Percentiles rank a stretch among this genome's conserved stretches.
Conservation (phyloP, 2,329 filamentous ascomycete species). For the Fusarium pseudocircinatum region DNA sequence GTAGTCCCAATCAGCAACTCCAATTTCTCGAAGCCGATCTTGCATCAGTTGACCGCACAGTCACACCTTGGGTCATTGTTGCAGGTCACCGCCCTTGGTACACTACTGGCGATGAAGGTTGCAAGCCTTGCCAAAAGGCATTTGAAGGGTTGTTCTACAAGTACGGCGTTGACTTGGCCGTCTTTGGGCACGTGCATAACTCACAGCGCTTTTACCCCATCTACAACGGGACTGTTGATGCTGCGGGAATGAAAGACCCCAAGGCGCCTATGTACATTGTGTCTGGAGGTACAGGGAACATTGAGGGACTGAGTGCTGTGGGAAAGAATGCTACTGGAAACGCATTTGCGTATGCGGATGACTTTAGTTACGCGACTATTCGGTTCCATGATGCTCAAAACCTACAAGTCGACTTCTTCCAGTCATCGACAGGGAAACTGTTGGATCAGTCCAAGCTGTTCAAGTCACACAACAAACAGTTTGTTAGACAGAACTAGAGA, state of each 20-base stretch:
- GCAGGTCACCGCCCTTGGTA: conserved; percentile 61
- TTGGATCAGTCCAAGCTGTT: conserved; percentile 11
- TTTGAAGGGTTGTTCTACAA: conserved; percentile 21
- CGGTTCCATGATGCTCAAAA: conserved; percentile 6
- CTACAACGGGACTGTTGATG: conserved; percentile 12
- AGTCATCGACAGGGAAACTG: not conserved
- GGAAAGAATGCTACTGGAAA: not conserved
- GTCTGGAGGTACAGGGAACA: conserved; percentile 16
- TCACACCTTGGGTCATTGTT: conserved; percentile 58
- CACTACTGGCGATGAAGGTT: conserved; percentile 46
- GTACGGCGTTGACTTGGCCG: conserved; percentile 13
- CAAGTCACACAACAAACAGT: conserved; percentile 12
- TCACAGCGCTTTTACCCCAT: conserved; percentile 12
- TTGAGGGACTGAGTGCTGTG: conserved; percentile 9
- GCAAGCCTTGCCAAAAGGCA: conserved; percentile 19
- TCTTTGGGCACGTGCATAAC: conserved; percentile 25
- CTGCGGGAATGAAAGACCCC: conserved; percentile 8
- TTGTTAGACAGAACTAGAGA: not conserved
- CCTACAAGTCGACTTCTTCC: conserved; percentile 8
- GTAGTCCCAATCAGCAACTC: conserved; percentile 9
- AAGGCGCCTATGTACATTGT: conserved; percentile 26
- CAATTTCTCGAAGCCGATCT: conserved; percentile 43
- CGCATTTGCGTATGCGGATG: conserved; percentile 24
- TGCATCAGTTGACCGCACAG: conserved; percentile 61
- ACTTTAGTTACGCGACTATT: conserved; percentile 26